Conservation (phyloP, 352 stramenopile species). For the Globisporangium lucens region DNA sequence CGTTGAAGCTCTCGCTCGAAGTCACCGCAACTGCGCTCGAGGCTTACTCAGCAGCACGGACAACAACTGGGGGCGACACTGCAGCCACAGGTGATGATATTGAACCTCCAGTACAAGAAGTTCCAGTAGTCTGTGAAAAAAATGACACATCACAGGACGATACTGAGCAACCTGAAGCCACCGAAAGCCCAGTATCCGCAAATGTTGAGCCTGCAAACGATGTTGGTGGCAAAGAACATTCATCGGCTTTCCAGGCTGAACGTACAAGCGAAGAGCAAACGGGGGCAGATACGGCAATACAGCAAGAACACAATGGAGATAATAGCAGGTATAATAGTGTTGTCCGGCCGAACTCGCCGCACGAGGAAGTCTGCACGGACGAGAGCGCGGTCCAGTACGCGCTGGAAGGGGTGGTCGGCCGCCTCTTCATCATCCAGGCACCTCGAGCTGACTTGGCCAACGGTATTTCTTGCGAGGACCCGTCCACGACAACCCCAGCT, state of each 20-base stretch:
- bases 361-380: conserved; percentile 5
- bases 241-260: neutral
- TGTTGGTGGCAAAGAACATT: neutral
- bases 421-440: neutral
- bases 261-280: neutral
- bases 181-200: neutral
- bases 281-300: neutral
- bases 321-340: neutral
- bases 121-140: neutral
- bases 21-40: conserved; percentile 8
- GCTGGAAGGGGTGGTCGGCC: neutral
- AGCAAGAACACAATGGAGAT: neutral
- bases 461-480: neutral
- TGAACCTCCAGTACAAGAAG: neutral
- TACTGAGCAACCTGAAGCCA: neutral
- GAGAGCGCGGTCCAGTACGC: conserved; percentile 1
- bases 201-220: neutral
- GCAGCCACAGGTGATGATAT: neutral
- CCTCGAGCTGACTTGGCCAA: neutral
- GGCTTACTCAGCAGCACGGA: conserved; percentile 1
- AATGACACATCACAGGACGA: neutral
- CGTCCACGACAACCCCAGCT: neutral
- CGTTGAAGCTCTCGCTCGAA: conserved; percentile 2
- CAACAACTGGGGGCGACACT: neutral
- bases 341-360: conserved; percentile 4